Conservation (phyloP, 495 filamentous ascomycete species). For the Aspergillus affinis region DNA sequence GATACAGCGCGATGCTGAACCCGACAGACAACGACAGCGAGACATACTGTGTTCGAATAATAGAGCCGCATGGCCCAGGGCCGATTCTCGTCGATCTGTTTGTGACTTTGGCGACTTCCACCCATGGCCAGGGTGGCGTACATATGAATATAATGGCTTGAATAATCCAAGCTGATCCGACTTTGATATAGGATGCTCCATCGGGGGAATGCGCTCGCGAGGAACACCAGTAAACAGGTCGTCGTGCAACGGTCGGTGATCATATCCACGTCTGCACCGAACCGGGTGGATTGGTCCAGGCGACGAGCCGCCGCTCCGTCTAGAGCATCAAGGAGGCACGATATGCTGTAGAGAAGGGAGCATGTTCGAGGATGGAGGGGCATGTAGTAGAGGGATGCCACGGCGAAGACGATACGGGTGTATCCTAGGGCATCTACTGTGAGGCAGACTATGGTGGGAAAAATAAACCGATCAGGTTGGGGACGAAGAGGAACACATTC, state of each 20-base stretch:
- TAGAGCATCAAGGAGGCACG: constrained; percentile 82
- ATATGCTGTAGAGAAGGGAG: constrained; percentile 75
- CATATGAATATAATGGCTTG: constrained; percentile 93
- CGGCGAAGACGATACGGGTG: constrained; percentile 73
- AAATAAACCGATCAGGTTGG: constrained; percentile 3
- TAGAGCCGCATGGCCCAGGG: constrained; percentile 73
- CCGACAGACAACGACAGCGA: too few species aligned
- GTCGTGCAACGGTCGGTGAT: constrained; percentile 86
- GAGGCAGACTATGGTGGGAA: too few species aligned
- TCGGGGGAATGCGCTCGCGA: constrained; percentile 76
- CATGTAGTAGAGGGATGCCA: constrained; percentile 89
- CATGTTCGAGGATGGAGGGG: constrained; percentile 86
- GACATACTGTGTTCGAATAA: constrained; percentile 78
- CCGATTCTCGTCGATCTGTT: constrained; percentile 62
- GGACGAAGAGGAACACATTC: constrained; percentile 1
- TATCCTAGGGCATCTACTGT: constrained; percentile 56
- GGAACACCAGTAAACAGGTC: constrained; percentile 78
- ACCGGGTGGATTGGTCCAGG: constrained; percentile 77
- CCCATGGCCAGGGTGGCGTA: constrained; percentile 67
- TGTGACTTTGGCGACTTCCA: constrained; percentile 62
- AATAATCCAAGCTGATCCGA: constrained; percentile 78
- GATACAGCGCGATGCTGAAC: constrained; percentile 86
- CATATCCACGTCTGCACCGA: constrained; percentile 89
- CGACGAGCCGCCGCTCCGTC: constrained; percentile 77
- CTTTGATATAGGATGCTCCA: constrained; percentile 83